Conservation (phyloP, 768 basidiomycete genomes). For the Lactarius tabidus region DNA sequence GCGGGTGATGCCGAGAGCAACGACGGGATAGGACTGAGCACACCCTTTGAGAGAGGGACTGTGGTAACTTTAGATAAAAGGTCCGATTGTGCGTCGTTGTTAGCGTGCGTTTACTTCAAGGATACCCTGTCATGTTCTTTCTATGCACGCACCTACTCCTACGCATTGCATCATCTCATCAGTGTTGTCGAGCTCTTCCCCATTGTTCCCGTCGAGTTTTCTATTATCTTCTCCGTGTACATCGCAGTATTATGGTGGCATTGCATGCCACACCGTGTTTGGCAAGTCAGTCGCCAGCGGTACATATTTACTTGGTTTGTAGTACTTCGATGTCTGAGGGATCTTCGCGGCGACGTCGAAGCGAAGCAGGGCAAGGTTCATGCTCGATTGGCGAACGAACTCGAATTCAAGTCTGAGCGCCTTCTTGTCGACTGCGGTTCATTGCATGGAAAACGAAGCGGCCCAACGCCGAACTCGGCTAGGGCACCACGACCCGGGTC, state of each 20-base stretch:
- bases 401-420: neutral
- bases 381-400: slow-evolving; percentile 1
- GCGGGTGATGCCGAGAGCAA: slow-evolving; percentile 1
- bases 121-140: slow-evolving; percentile 10
- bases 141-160: slow-evolving; percentile 6
- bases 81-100: neutral
- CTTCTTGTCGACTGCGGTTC: neutral
- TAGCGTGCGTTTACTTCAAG: slow-evolving; percentile 2
- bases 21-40: neutral
- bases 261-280: slow-evolving; percentile 3
- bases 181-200: neutral
- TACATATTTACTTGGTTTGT: slow-evolving; percentile 3
- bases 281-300: slow-evolving; percentile 8
- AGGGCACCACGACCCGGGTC: neutral
- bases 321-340: slow-evolving; percentile 6
- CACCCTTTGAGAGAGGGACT: neutral
- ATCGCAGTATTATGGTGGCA: slow-evolving; percentile 18
- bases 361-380: slow-evolving; percentile 8
- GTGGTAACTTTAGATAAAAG: neutral
- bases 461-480: neutral
- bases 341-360: slow-evolving; percentile 20
- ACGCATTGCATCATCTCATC: slow-evolving; percentile 5
- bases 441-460: slow-evolving; percentile 1
- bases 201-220: neutral
- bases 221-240: slow-evolving; percentile 17